Percentiles rank a stretch among this genome's conserved stretches.
phyloP scores from a whole-genome alignment of 257 asterid species.

The Haberlea rhodopensis region DNA sequence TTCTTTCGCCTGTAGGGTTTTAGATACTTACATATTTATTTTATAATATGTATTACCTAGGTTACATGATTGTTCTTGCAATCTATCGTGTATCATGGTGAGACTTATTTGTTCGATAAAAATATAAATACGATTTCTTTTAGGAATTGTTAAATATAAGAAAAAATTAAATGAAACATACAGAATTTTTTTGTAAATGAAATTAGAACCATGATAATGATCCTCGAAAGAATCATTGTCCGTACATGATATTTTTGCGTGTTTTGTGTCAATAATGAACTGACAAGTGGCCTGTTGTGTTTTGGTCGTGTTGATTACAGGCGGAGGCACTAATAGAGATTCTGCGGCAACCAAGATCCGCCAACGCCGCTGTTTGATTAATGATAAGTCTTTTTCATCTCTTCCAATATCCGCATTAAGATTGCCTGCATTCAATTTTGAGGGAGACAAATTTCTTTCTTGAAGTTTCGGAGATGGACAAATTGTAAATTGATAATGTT shows the following conservation, averaged over 20 bases:
- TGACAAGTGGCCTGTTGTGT: conserved; percentile 13
- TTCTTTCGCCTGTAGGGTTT: background rate
- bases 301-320: conserved; percentile 48
- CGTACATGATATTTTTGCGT: background rate
- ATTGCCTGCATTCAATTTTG: conserved; percentile 21
- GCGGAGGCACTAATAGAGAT: conserved; percentile 78
- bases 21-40: too few relatives aligned
- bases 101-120: too few relatives aligned
- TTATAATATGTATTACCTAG: too few relatives aligned
- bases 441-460: too few relatives aligned
- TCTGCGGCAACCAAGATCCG: conserved; percentile 89
- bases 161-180: too few relatives aligned
- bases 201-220: background rate
- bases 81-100: too few relatives aligned
- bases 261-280: background rate
- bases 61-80: too few relatives aligned
- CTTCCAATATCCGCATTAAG: conserved; percentile 6
- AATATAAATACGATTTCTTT: too few relatives aligned
- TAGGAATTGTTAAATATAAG: too few relatives aligned
- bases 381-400: conserved; percentile 42
- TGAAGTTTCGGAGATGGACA: background rate
- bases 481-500: background rate
- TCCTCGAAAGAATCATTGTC: background rate
- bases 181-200: background rate
- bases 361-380: conserved; percentile 56